A percentile compares a stretch with the other conserved stretches of the same genome.
Evolutionary conservation across 768 basidiomycete genomes (phyloP).

Genomic region (Amanita brunnescens): DNA sequence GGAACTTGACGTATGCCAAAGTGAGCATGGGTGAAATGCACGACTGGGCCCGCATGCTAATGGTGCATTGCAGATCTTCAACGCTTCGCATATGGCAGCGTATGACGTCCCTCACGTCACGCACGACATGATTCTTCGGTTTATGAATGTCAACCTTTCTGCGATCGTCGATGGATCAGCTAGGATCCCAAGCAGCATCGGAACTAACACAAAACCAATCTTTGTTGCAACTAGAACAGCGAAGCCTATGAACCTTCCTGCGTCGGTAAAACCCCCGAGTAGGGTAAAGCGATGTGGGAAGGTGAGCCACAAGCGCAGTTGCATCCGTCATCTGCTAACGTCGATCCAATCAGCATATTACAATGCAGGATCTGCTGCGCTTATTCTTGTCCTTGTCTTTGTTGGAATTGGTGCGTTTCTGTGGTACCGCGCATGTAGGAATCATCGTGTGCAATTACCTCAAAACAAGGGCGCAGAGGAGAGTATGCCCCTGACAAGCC

Average conservation of each 20-base stretch:
- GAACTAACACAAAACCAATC: conserved; percentile 58
- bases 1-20: conserved; percentile 92
- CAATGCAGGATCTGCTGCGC: conserved; percentile 80
- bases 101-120: conserved; percentile 80
- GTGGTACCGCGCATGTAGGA: conserved; percentile 63
- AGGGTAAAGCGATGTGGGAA: conserved; percentile 87
- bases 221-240: conserved; percentile 39
- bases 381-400: conserved; percentile 72
- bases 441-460: conserved; percentile 33
- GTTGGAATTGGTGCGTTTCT: conserved; percentile 63
- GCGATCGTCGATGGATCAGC: conserved; percentile 75
- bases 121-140: conserved; percentile 98
- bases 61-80: conserved; percentile 54
- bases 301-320: conserved; percentile 36
- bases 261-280: conserved; percentile 56
- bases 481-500: conserved; percentile 3
- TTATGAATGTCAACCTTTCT: conserved; percentile 88
- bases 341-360: conserved; percentile 63
- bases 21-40: conserved; percentile 27
- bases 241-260: conserved; percentile 25
- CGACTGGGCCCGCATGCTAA: not conserved
- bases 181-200: conserved; percentile 72
- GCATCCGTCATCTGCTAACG: not conserved
- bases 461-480: conserved; percentile 37
- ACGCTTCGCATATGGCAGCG: conserved; percentile 94